Percentiles rank a stretch among this genome's conserved stretches.
Conservation (phyloP, 1,284 basidiomycete species). For the Puccinia horiana region DNA sequence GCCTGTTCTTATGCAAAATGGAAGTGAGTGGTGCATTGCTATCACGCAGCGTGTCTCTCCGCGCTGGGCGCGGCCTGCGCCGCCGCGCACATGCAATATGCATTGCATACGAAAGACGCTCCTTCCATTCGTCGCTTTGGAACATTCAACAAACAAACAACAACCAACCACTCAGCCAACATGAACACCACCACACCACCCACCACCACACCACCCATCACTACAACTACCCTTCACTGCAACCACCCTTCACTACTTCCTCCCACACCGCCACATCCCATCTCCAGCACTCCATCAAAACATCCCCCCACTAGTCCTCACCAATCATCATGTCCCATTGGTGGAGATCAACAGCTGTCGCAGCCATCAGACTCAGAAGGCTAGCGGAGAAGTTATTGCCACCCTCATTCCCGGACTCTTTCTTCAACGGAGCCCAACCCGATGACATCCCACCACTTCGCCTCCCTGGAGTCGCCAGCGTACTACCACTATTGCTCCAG, state of each 20-base stretch:
- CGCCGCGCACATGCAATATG: no score
- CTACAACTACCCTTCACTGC: no score
- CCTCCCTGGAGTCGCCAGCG: not conserved
- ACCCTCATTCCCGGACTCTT: not conserved
- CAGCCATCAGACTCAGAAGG: not conserved
- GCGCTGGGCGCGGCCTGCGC: no score
- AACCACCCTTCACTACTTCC: no score
- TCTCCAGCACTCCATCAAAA: not conserved
- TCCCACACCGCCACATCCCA: not conserved
- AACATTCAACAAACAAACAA: no score
- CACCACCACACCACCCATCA: not conserved
- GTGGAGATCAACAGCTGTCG: not conserved
- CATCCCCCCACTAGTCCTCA: not conserved
- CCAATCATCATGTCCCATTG: not conserved
- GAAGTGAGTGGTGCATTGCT: no score
- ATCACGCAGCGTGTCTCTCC: no score
- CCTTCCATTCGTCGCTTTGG: no score
- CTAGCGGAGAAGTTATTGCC: not conserved
- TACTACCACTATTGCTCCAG: not conserved
- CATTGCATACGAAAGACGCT: no score
- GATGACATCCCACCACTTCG: not conserved
- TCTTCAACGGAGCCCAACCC: not conserved
- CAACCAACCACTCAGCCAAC: no score
- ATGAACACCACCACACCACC: no score
- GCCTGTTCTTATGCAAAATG: no score